Evolutionary conservation across 1,284 basidiomycete species (phyloP), one percentile per base, ranked within the genome.

Genomic region (Melampsora occidentalis): DNA sequence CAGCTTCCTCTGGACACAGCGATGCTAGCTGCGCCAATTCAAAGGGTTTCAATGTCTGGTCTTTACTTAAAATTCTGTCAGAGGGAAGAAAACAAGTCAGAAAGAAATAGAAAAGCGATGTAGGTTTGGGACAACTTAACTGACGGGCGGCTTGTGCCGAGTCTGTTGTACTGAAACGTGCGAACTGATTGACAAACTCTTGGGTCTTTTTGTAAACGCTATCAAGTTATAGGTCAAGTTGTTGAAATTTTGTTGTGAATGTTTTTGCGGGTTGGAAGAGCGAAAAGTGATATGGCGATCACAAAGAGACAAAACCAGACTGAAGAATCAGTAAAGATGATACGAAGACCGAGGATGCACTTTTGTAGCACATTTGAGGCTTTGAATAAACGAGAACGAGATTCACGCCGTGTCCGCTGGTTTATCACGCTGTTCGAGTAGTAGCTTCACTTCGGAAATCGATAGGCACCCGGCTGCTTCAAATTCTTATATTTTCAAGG

Each of bases 21-120:
- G 95, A 95, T 28, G 92, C 93, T 63, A 97, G 90, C 81, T 96
- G 93, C 1, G 93, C 93, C 25, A 91, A 91, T 85, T 97, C 94
- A 80, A 95, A 96, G 80, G 92, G 91, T 0, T 92, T 92, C 62
- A 96, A 83, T 7, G 87, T 88, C 0, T 90, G 87, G 79, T 92
- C 90, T 79, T 91, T 86, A 78, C 89, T 86, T 9, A 93, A 83
- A 3, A 90, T 91, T 80, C 90, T 91, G 69, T 71, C 78, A 25
- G 69, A 77, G 31, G 46, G 65, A 61, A 71, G 14, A 28, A 77
- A 46, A 33, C 77, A 75, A n/a, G 77, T 78, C 62, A 77, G 78
- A 14, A 39, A 64, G 62, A 28, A 12, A 18, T 64, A 9, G 7
- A 64, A 4, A 20, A 42, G 65, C 14, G 5, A 59, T 39, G 25